Conservation (phyloP, 768 basidiomycete genomes). For the Tremella fuciformis region DNA sequence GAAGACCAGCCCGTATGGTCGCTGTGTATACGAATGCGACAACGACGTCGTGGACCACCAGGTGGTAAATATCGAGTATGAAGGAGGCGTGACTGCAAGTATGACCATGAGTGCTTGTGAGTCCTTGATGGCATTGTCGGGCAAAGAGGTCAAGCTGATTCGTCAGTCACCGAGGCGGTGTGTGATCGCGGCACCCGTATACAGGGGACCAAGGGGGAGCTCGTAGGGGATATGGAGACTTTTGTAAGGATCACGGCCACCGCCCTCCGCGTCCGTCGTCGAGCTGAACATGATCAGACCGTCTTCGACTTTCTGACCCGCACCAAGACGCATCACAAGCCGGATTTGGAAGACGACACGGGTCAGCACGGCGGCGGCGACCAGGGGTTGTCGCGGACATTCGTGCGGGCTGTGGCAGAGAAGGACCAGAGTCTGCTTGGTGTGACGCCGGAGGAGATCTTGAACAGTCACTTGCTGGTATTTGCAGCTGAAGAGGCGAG, state of each 20-base stretch:
- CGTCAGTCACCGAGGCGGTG: constrained; percentile 61
- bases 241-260: constrained; percentile 52
- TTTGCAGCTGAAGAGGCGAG: constrained; percentile 83
- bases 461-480: constrained; percentile 76
- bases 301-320: constrained; percentile 68
- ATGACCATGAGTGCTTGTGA: constrained; percentile 78
- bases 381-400: constrained; percentile 67
- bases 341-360: constrained; percentile 57
- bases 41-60: constrained; percentile 91
- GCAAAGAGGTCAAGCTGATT: not conserved
- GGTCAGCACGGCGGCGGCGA: constrained; percentile 85
- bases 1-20: constrained; percentile 68
- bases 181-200: constrained; percentile 79
- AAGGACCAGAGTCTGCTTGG: constrained; percentile 65
- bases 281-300: constrained; percentile 49
- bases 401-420: constrained; percentile 69
- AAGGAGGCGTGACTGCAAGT: constrained; percentile 72
- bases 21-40: constrained; percentile 76
- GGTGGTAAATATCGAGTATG: constrained; percentile 84
- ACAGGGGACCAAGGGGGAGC: constrained; percentile 82
- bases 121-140: not conserved
- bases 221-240: constrained; percentile 75
- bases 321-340: constrained; percentile 55
- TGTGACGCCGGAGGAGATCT: constrained; percentile 63
- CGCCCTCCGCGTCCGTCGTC: no score